These are phyloP conservation scores for Wickerhamomyces rabaulensis DNA, from an alignment of 805 yeast genomes.

Conservation along the genomic window DNA sequence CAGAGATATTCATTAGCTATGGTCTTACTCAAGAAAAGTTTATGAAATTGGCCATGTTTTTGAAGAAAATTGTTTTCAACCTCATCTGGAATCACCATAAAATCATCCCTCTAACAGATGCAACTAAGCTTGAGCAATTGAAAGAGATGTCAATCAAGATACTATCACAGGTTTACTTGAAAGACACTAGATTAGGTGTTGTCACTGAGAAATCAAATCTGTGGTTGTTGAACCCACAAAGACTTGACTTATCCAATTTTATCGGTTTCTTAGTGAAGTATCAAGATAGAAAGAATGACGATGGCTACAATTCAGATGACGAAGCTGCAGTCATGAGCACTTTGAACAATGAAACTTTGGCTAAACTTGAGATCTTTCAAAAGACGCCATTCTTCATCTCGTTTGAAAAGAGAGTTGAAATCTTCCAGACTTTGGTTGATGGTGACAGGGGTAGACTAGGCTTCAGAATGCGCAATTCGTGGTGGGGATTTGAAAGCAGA, in stretches of 20 bases:
- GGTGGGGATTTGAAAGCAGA: constrained; percentile 17
- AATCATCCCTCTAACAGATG: not conserved
- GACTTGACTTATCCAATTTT: constrained; percentile 31
- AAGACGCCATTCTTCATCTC: constrained; percentile 77
- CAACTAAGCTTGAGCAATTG: constrained; percentile 13
- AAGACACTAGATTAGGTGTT: constrained; percentile 57
- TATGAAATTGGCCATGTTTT: constrained; percentile 37
- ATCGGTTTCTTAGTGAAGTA: constrained; percentile 35
- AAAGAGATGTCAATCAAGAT: constrained; percentile 42
- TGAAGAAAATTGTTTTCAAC: constrained; percentile 46
- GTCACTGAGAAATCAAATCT: constrained; percentile 36
- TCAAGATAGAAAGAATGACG: constrained; percentile 31
- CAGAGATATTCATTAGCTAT: constrained; percentile 44
- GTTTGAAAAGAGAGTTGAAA: constrained; percentile 65
- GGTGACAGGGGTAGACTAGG: constrained; percentile 39
- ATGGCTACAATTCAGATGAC: constrained; percentile 20
- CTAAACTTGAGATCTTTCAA: constrained; percentile 46
- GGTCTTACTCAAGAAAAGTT: constrained; percentile 34
- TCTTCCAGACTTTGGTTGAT: constrained; percentile 61
- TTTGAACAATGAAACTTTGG: constrained; percentile 9
- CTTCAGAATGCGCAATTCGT: constrained; percentile 3
- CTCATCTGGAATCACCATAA: constrained; percentile 35
- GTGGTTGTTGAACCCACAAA: constrained; percentile 43
- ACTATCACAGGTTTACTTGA: constrained; percentile 57
- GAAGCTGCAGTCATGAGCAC: constrained; percentile 11